These are phyloP conservation scores for Fragilaria radians DNA, from an alignment of 108 stramenopile species.

Conservation along the genomic window DNA sequence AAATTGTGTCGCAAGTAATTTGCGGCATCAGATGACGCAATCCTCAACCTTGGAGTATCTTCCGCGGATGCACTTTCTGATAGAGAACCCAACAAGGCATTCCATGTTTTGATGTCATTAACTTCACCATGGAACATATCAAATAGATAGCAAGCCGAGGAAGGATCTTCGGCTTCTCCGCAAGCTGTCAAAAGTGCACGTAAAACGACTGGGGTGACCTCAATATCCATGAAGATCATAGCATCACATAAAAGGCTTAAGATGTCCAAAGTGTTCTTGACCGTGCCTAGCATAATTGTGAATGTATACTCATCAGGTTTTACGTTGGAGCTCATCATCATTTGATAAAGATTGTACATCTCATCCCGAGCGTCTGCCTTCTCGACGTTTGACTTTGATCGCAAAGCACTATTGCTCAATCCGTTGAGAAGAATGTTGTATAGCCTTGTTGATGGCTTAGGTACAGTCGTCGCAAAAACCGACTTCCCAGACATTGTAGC, in stretches of 20 bases:
- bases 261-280: conserved; percentile 31
- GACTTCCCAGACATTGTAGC: conserved; percentile 3
- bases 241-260: conserved; percentile 23
- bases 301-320: conserved; percentile 50
- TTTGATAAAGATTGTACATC: conserved; percentile 34
- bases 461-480: neutral
- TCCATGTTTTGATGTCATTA: conserved; percentile 41
- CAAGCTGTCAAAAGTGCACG: conserved; percentile 51
- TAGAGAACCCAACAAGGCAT: conserved; percentile 52
- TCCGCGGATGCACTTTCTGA: conserved; percentile 1
- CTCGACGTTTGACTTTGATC: neutral
- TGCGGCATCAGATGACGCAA: conserved; percentile 2
- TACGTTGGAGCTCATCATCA: conserved; percentile 36
- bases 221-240: conserved; percentile 12
- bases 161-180: conserved; percentile 51
- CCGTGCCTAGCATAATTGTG: conserved; percentile 57
- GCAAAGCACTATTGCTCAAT: conserved; percentile 31
- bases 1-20: neutral
- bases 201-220: conserved; percentile 33
- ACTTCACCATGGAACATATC: conserved; percentile 19
- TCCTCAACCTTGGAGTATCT: neutral
- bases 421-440: conserved; percentile 75
- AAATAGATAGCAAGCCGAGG: conserved; percentile 60
- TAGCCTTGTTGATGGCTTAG: conserved; percentile 24
- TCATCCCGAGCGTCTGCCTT: conserved; percentile 16